Evolutionary conservation across 1,284 basidiomycete species (phyloP).

Genomic region (Leccinum huronense): DNA sequence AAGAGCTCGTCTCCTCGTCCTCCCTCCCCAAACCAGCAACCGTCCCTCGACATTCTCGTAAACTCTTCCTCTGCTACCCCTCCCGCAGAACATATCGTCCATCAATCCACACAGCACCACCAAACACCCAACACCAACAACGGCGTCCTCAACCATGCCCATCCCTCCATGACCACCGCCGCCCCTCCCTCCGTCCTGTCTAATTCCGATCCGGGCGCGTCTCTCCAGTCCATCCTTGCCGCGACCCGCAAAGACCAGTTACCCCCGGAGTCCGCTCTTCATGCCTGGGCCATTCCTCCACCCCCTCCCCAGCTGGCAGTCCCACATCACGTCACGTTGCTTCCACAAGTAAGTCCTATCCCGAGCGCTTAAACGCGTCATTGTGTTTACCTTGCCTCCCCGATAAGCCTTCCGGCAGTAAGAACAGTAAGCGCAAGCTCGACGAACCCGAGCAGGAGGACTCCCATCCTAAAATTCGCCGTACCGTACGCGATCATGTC

Average conservation of each 20-base stretch:
- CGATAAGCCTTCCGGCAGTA: slow-evolving; percentile 35
- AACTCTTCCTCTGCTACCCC: slow-evolving; percentile 32
- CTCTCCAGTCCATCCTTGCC: slow-evolving; percentile 63
- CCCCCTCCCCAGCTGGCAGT: slow-evolving; percentile 30
- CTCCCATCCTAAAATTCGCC: slow-evolving; percentile 73
- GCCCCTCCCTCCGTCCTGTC: slow-evolving; percentile 39
- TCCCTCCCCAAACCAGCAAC: slow-evolving; percentile 37
- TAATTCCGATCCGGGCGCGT: slow-evolving; percentile 52
- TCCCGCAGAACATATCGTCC: slow-evolving; percentile 27
- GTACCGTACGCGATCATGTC: slow-evolving; percentile 76
- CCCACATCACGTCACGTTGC: slow-evolving; percentile 31
- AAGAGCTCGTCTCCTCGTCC: slow-evolving; percentile 40
- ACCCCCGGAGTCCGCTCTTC: slow-evolving; percentile 38
- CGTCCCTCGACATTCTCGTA: slow-evolving; percentile 43
- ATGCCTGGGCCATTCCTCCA: slow-evolving; percentile 42
- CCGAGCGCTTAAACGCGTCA: slow-evolving; percentile 35
- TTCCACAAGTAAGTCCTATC: slow-evolving; percentile 32
- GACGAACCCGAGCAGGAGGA: slow-evolving; percentile 68
- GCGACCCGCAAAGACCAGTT: slow-evolving; percentile 46
- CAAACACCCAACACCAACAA: slow-evolving; percentile 21
- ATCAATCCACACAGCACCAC: slow-evolving; percentile 31
- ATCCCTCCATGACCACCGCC: slow-evolving; percentile 36
- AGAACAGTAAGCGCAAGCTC: slow-evolving; percentile 66
- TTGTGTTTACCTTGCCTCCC: slow-evolving; percentile 17
- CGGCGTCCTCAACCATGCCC: slow-evolving; percentile 34